phyloP scores from a whole-genome alignment of 2,329 filamentous ascomycete species.

The Scedosporium minutisporum region DNA sequence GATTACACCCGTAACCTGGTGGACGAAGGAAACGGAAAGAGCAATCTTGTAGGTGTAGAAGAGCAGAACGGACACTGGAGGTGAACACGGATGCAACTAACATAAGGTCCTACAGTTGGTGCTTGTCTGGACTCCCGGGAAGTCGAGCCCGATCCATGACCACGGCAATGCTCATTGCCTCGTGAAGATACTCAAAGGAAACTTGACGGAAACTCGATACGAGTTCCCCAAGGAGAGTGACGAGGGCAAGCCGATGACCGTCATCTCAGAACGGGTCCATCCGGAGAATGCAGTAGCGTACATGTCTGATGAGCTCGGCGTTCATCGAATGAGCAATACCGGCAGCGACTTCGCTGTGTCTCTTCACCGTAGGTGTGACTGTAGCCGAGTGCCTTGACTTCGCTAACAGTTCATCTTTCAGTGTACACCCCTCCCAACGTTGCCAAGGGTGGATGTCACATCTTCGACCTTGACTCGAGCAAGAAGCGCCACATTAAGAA shows the following conservation, averaged over 20 bases:
- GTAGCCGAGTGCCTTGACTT: background rate
- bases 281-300: slow-evolving; percentile 70
- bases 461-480: slow-evolving; percentile 71
- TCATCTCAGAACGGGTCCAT: slow-evolving; percentile 60
- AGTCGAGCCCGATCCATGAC: slow-evolving; percentile 79
- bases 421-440: slow-evolving; percentile 87
- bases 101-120: slow-evolving; percentile 49
- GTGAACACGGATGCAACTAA: background rate
- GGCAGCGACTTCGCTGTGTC: slow-evolving; percentile 72
- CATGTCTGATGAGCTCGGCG: slow-evolving; percentile 81
- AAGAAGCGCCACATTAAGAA: slow-evolving; percentile 61
- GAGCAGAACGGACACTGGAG: background rate
- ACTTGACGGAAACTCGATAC: slow-evolving; percentile 73
- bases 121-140: slow-evolving; percentile 80
- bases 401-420: slow-evolving; percentile 17
- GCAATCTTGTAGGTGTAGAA: slow-evolving; percentile 50
- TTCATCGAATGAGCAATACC: slow-evolving; percentile 74
- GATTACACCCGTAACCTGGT: slow-evolving; percentile 84
- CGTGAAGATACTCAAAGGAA: slow-evolving; percentile 79
- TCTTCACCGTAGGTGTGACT: slow-evolving; percentile 52
- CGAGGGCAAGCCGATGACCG: slow-evolving; percentile 45
- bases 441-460: slow-evolving; percentile 68
- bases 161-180: slow-evolving; percentile 83
- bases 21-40: slow-evolving; percentile 76
- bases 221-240: slow-evolving; percentile 50